phyloP scores from a whole-genome alignment of 2,329 filamentous ascomycete genomes.

The Ophiosphaerella korrae region DNA sequence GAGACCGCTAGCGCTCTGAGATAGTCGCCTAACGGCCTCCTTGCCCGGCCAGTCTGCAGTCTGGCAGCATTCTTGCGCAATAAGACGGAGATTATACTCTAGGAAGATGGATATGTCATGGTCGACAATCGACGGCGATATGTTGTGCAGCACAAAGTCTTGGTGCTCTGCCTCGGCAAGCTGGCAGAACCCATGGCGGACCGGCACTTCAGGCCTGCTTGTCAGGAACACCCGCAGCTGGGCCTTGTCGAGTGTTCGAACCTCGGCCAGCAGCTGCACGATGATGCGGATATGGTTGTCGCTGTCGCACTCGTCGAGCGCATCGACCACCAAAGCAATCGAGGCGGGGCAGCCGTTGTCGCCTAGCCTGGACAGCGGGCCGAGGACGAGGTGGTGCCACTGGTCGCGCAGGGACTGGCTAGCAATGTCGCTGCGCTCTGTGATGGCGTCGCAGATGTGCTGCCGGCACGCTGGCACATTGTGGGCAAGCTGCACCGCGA shows the following conservation, averaged over 20 bases:
- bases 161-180: slow-evolving; percentile 7
- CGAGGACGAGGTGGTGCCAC: no score
- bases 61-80: background rate
- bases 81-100: slow-evolving; percentile 6
- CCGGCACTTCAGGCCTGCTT: slow-evolving; percentile 18
- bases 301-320: slow-evolving; percentile 41
- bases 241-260: no score
- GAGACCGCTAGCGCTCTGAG: slow-evolving; percentile 33
- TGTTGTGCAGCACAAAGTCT: slow-evolving; percentile 20
- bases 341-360: background rate
- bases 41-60: slow-evolving; percentile 20
- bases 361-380: no score
- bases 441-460: no score
- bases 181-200: slow-evolving; percentile 14
- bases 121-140: slow-evolving; percentile 15
- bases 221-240: no score
- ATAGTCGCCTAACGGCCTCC: slow-evolving; percentile 24
- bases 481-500: no score
- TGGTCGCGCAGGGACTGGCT: no score
- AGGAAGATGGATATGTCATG: slow-evolving; percentile 22
- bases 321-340: slow-evolving; percentile 36
- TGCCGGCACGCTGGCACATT: no score
- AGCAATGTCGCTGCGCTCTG: no score
- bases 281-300: slow-evolving; percentile 16
- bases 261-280: slow-evolving; percentile 12